Conservation (phyloP, 1,139 yeast genomes). For the Debaryomyces singareniensis region DNA sequence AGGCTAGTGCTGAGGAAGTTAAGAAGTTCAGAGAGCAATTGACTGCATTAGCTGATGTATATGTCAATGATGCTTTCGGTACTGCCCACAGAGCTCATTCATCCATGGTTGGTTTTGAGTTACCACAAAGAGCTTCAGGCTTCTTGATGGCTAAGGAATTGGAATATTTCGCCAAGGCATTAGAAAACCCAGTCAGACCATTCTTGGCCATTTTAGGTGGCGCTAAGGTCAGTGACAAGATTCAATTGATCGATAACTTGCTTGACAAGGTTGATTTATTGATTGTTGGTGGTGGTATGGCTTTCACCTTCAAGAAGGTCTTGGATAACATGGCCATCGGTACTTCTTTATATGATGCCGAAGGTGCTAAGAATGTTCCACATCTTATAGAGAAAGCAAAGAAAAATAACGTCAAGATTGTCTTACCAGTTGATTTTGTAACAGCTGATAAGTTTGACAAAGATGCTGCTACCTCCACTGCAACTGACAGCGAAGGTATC, state of each 20-base stretch:
- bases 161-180: conserved; percentile 92
- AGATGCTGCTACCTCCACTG: conserved; percentile 77
- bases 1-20: conserved; percentile 81
- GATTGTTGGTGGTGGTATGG: conserved; percentile 99
- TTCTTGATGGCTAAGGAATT: conserved; percentile 96
- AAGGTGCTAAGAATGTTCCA: conserved; percentile 90
- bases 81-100: conserved; percentile 99
- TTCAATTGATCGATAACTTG: conserved; percentile 93
- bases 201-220: conserved; percentile 97
- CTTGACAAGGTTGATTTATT: conserved; percentile 88
- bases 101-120: conserved; percentile 92
- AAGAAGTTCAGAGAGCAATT: conserved; percentile 79
- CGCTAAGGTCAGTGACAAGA: conserved; percentile 97
- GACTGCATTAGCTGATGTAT: conserved; percentile 88
- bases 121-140: conserved; percentile 94
- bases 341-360: conserved; percentile 82
- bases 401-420: conserved; percentile 85
- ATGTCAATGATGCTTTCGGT: conserved; percentile 96
- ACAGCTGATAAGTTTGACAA: conserved; percentile 90
- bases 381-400: conserved; percentile 89
- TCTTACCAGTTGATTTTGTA: conserved; percentile 88
- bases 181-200: conserved; percentile 95
- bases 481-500: conserved; percentile 82
- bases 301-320: conserved; percentile 95
- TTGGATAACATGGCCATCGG: conserved; percentile 81